A percentile compares a stretch with the other conserved stretches of the same genome.
phyloP scores from a whole-genome alignment of 768 basidiomycete species.

The Heimioporus sp. region DNA sequence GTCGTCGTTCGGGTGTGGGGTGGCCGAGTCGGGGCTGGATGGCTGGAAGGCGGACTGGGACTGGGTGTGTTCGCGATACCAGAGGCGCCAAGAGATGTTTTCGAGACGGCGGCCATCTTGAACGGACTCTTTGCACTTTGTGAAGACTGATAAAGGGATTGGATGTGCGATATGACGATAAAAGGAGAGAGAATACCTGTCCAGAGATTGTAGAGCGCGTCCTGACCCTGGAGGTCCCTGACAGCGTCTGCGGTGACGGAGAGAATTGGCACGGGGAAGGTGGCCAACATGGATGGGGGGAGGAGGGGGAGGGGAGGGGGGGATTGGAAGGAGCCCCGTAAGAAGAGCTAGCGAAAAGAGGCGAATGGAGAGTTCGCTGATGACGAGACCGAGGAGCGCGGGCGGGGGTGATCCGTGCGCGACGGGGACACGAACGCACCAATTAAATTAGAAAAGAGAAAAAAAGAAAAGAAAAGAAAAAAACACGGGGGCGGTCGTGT shows the following conservation, averaged over 20 bases:
- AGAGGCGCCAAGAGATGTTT: conserved; percentile 86
- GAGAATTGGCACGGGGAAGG: conserved; percentile 65
- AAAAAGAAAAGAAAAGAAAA: too few relatives aligned
- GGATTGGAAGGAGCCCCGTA: conserved; percentile 15
- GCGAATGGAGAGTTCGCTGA: too few relatives aligned
- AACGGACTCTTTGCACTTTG: conserved; percentile 77
- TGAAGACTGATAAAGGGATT: conserved; percentile 56
- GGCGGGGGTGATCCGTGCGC: conserved; percentile 9
- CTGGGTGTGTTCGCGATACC: conserved; percentile 63
- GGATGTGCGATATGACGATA: conserved; percentile 6
- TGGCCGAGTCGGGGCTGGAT: conserved; percentile 26
- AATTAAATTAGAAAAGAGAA: too few relatives aligned
- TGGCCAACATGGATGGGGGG: conserved; percentile 40
- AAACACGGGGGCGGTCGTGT: too few relatives aligned
- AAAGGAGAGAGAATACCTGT: conserved; percentile 42
- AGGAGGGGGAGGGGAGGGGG: conserved; percentile 8
- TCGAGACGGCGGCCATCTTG: conserved; percentile 81
- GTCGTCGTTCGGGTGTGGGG: conserved; percentile 16
- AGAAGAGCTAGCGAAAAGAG: conserved; percentile 2
- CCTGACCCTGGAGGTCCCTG: conserved; percentile 63
- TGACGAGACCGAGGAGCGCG: too few relatives aligned
- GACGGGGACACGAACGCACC: neutral
- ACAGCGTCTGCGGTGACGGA: conserved; percentile 64
- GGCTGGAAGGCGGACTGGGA: conserved; percentile 28
- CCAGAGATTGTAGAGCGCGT: conserved; percentile 68